These are phyloP conservation scores for Cinnamomum micranthum DNA, from an alignment of 164 flowering plant genomes.

Conservation along the genomic window DNA sequence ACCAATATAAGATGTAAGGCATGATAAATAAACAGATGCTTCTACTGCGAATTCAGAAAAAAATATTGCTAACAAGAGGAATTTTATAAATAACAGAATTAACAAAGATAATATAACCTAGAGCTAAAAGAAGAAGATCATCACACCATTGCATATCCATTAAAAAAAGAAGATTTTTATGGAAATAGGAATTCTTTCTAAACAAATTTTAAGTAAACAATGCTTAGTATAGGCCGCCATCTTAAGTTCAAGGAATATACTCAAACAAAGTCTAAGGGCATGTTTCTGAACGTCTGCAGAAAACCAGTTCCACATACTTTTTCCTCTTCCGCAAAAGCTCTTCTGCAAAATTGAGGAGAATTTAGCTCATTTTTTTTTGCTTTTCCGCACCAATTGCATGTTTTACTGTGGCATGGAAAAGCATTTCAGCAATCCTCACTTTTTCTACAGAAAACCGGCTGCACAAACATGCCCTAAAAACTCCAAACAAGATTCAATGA, in stretches of 20 bases:
- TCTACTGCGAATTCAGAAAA: not conserved
- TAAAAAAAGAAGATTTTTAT: not conserved
- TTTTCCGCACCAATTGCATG: no score
- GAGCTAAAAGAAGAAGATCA: not conserved
- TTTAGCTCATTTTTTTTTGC: no score
- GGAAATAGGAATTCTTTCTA: not conserved
- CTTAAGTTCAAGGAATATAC: not conserved
- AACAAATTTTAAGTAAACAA: not conserved
- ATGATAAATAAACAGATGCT: not conserved
- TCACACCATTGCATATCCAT: not conserved
- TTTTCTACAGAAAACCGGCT: no score
- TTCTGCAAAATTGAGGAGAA: no score
- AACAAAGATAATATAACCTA: not conserved
- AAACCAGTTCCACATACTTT: no score
- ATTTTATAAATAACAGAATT: not conserved
- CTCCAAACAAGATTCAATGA: no score
- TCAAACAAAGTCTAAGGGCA: not conserved
- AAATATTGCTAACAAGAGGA: not conserved
- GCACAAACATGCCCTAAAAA: no score
- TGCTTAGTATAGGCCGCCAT: not conserved
- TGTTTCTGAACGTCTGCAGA: not conserved
- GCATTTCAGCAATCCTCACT: no score
- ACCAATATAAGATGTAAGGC: slow-evolving; percentile 2
- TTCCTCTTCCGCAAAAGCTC: no score
- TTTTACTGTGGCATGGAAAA: no score